Conservation (phyloP, 2,329 filamentous ascomycete genomes). For the Stemphylium beticola region DNA sequence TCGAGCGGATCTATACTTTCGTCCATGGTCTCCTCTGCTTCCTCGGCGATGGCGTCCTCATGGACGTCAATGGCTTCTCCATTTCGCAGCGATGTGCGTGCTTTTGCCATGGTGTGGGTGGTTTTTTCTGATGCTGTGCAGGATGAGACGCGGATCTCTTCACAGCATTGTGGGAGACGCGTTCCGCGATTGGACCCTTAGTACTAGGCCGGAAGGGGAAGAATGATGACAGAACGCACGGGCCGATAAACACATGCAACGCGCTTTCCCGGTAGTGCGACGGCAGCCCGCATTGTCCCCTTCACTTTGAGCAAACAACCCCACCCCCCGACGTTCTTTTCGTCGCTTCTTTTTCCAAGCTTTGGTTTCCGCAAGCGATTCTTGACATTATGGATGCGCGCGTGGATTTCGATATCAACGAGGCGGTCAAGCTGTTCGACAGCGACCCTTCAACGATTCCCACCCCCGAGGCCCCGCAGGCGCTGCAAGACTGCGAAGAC, state of each 20-base stretch:
- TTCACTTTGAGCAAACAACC: constrained; percentile 20
- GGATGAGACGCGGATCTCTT: constrained; percentile 8
- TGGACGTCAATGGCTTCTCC: constrained; percentile 36
- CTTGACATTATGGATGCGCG: constrained; percentile 66
- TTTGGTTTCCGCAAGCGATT: constrained; percentile 16
- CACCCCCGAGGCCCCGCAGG: constrained; percentile 83
- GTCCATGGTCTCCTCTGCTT: constrained; percentile 51
- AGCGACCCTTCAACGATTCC: constrained; percentile 84
- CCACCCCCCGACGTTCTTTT: constrained; percentile 20
- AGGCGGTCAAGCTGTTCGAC: constrained; percentile 95
- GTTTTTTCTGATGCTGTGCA: constrained; percentile 16
- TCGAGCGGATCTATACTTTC: constrained; percentile 58
- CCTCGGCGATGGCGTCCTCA: constrained; percentile 44
- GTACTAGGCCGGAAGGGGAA: constrained; percentile 22
- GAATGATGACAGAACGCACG: constrained; percentile 15
- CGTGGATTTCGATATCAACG: constrained; percentile 91
- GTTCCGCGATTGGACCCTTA: constrained; percentile 11
- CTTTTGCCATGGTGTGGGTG: constrained; percentile 38
- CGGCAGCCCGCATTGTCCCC: constrained; percentile 22
- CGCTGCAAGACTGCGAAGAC: constrained; percentile 89
- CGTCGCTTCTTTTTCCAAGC: constrained; percentile 24
- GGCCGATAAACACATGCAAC: constrained; percentile 27
- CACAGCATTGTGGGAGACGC: constrained; percentile 16
- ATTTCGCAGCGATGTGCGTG: constrained; percentile 34
- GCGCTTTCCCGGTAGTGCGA: constrained; percentile 23